Base-by-base conservation (phyloP, 2,329 filamentous ascomycete genomes). In the Metarhizium anisopliae region DNA sequence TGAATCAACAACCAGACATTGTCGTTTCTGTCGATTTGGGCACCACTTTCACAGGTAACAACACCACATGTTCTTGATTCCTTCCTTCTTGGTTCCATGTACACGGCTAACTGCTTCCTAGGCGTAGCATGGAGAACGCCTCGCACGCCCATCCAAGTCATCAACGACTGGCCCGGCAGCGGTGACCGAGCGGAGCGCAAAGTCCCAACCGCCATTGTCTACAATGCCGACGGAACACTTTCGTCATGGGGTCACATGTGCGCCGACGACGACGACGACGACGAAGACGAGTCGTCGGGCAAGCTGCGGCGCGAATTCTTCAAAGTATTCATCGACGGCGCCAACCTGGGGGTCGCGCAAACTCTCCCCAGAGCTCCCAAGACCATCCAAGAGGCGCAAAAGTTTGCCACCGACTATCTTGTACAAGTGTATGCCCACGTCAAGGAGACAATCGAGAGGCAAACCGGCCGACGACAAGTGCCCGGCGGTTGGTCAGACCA, bases 201-300 rank as follows among this genome's bases (percentile, higher is more conserved):
- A 60, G 78, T 81, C 0, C 78, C 78, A 2, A 80, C 79, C 0
- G 72, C 74, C 4, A 64, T 81, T 4, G 67, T 79, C 16, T 81
- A 81, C 61, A 74, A 75, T 38, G 56, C 64, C 5, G 67, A 73
- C 56, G 64, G 64, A 3, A 66, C 58, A 10, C 66, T 79, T 6
- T 75, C 75, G 0, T 78, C 75, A 0, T 82, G 79, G 79, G 79
- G 79, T 0, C 81, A 77, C 59, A 67, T 77, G 32, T 81, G 78
- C 45, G 73, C 75, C 30, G 75, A 78, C 8, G 70, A 76, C 16
- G 71, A 76, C 25, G 73, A 73, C 2, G 49, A 40, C 1, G 55
- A 63, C 1, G 1, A 36, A 36, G 35, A 8, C 1, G 10, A n/a
- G 6, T 7, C 6, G 7, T 32, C 38, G 1, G 65, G 61, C 16